Evolutionary conservation across 2,329 filamentous ascomycete genomes (phyloP).

Genomic region (Trichoderma sp.): DNA sequence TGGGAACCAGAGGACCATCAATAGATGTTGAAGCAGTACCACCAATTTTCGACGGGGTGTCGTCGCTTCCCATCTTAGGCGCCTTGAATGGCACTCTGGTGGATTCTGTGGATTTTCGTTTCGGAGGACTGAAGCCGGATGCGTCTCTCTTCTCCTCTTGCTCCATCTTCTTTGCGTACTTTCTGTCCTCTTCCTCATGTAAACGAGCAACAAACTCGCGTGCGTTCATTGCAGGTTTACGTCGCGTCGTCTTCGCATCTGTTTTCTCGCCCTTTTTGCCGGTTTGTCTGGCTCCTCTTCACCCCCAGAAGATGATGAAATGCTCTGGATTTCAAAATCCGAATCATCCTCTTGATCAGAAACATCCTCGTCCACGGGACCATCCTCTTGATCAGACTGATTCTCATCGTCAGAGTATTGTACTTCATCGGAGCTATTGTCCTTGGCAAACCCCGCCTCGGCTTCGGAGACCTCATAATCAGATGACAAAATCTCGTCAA

Average conservation of each 20-base stretch:
- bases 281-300: neutral
- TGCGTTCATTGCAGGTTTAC: neutral
- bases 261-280: neutral
- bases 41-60: neutral
- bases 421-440: too few species aligned
- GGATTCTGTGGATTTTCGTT: neutral
- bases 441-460: neutral
- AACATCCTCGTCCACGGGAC: too few species aligned
- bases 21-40: neutral
- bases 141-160: neutral
- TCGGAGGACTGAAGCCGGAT: neutral
- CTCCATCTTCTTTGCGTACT: neutral
- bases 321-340: neutral
- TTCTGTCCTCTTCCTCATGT: conserved; percentile 17
- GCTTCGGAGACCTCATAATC: neutral
- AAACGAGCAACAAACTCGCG: conserved; percentile 17
- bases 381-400: too few species aligned
- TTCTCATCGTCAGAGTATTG: too few species aligned
- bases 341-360: neutral
- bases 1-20: neutral
- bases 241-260: neutral
- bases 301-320: neutral
- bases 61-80: neutral
- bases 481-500: too few species aligned
- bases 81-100: neutral